Conservation (phyloP, 1,284 basidiomycete genomes). For the Blastosporella zonata region DNA sequence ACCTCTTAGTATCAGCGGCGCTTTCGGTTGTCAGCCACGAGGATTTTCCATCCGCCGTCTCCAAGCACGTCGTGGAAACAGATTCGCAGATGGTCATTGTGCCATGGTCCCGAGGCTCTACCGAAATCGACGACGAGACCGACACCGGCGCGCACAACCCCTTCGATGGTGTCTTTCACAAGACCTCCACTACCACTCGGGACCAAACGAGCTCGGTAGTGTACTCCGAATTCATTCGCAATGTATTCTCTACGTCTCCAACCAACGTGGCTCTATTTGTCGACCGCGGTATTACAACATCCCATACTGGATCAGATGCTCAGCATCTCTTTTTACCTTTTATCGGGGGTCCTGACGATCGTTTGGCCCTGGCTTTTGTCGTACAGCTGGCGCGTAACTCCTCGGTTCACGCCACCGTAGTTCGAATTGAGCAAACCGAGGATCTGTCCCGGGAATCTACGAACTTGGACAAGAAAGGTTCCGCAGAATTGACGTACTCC, state of each 20-base stretch:
- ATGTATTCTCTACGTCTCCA: slow-evolving; percentile 66
- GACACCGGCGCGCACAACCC: slow-evolving; percentile 40
- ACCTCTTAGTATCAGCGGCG: slow-evolving; percentile 64
- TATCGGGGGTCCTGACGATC: slow-evolving; percentile 91
- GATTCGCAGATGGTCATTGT: slow-evolving; percentile 76
- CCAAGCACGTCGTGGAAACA: slow-evolving; percentile 56
- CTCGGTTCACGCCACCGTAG: slow-evolving; percentile 65
- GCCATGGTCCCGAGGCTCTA: slow-evolving; percentile 63
- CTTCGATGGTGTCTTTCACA: slow-evolving; percentile 59
- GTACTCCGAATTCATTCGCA: slow-evolving; percentile 79
- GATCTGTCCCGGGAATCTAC: slow-evolving; percentile 31
- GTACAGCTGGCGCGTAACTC: slow-evolving; percentile 74
- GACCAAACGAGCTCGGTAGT: slow-evolving; percentile 51
- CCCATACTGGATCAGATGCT: slow-evolving; percentile 22
- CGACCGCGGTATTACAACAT: slow-evolving; percentile 50
- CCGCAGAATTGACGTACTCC: slow-evolving; percentile 21
- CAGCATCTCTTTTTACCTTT: slow-evolving; percentile 84
- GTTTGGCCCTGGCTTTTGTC: slow-evolving; percentile 76
- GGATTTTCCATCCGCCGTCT: slow-evolving; percentile 67
- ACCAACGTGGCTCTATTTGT: slow-evolving; percentile 80
- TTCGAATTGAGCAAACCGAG: slow-evolving; percentile 52
- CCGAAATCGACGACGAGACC: slow-evolving; percentile 25
- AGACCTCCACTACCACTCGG: slow-evolving; percentile 30
- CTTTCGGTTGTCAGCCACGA: slow-evolving; percentile 69
- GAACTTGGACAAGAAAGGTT: slow-evolving; percentile 26